phyloP scores from a whole-genome alignment of 768 basidiomycete species.

The Wakefieldia striispora region DNA sequence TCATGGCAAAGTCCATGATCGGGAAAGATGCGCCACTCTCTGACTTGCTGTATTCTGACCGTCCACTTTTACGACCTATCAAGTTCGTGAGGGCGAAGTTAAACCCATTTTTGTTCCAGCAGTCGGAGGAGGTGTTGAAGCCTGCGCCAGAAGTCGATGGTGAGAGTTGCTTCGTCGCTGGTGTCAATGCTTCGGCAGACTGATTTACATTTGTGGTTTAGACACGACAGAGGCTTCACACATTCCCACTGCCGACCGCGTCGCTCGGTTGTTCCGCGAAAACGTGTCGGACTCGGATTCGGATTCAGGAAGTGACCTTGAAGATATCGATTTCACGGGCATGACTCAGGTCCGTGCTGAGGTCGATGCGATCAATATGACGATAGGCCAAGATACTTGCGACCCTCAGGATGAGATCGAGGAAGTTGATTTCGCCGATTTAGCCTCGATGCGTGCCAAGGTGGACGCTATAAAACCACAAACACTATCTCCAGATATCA shows the following conservation, averaged over 20 bases:
- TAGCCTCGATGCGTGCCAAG: constrained; percentile 18
- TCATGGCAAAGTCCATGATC: background rate
- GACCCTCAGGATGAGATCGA: constrained; percentile 47
- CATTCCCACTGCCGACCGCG: constrained; percentile 68
- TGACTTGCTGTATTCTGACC: constrained; percentile 49
- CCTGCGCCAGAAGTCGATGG: constrained; percentile 52
- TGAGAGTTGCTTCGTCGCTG: constrained; percentile 29
- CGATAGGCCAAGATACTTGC: background rate
- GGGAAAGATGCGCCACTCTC: constrained; percentile 49
- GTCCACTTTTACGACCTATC: constrained; percentile 67
- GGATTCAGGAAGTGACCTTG: constrained; percentile 38
- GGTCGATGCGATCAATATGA: constrained; percentile 31
- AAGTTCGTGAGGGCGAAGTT: constrained; percentile 61
- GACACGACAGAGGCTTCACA: constrained; percentile 48
- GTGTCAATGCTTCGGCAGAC: background rate
- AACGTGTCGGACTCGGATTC: constrained; percentile 19
- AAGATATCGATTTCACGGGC: constrained; percentile 69
- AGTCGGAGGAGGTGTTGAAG: constrained; percentile 61
- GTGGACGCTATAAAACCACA: constrained; percentile 9
- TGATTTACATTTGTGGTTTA: constrained; percentile 4
- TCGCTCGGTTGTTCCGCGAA: constrained; percentile 61
- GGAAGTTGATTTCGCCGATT: constrained; percentile 50
- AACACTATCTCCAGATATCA: constrained; percentile 10
- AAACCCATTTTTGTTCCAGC: constrained; percentile 49
- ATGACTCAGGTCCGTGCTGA: constrained; percentile 45